phyloP scores from a whole-genome alignment of 2,329 filamentous ascomycete genomes.

The Beauveria brongniartii region DNA sequence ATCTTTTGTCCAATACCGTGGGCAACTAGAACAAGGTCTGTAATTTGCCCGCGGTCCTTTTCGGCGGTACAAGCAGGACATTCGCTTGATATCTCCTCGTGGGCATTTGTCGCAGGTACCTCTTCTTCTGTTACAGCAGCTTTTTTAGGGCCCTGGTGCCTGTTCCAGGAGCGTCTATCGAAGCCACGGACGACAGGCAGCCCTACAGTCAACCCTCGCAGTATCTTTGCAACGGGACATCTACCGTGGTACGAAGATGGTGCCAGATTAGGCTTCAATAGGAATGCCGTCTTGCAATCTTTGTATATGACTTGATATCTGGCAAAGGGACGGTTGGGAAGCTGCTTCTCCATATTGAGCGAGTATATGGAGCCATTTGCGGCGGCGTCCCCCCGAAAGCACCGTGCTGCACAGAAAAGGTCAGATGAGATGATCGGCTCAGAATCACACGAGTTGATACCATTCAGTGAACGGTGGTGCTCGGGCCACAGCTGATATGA shows the following conservation, averaged over 20 bases:
- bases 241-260: constrained; percentile 81
- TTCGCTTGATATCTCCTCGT: constrained; percentile 16
- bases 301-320: constrained; percentile 83
- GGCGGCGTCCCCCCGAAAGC: constrained; percentile 51
- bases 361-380: constrained; percentile 42
- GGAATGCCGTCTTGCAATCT: constrained; percentile 66
- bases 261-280: constrained; percentile 76
- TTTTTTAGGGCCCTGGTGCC: constrained; percentile 48
- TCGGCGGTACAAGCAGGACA: constrained; percentile 57
- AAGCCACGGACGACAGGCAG: constrained; percentile 88
- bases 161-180: constrained; percentile 67
- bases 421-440: constrained; percentile 40
- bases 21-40: constrained; percentile 81
- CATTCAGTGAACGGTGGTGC: constrained; percentile 24
- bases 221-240: constrained; percentile 73
- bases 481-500: constrained; percentile 75
- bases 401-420: constrained; percentile 51
- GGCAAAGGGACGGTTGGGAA: constrained; percentile 51
- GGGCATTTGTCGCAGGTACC: constrained; percentile 20
- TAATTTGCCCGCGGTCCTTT: constrained; percentile 60
- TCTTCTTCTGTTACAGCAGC: constrained; percentile 21
- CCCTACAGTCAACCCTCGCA: constrained; percentile 74
- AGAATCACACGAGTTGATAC: constrained; percentile 12
- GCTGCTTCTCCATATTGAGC: constrained; percentile 24
- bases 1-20: constrained; percentile 97